These are phyloP conservation scores for Excoecaria cochinchinensis DNA, from an alignment of 345 rosid species.

Conservation along the genomic window DNA sequence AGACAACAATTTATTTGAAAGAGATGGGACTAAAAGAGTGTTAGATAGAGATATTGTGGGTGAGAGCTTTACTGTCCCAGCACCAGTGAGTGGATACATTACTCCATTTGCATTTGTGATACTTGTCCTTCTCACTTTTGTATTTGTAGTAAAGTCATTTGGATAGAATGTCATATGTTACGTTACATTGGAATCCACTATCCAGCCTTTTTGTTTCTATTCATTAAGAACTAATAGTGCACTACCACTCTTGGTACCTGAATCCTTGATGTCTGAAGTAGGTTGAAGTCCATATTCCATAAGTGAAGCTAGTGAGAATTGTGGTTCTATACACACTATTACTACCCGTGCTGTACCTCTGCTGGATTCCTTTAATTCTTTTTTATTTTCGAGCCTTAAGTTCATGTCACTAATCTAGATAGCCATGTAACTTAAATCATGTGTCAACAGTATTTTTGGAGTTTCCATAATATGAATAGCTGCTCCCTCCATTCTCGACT, in stretches of 20 bases:
- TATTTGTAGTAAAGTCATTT: not conserved
- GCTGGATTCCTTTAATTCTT: not conserved
- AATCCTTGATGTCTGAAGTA: not conserved
- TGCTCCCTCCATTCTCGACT: not conserved
- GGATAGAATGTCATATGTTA: not conserved
- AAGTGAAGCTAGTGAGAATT: not conserved
- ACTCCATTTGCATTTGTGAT: not conserved
- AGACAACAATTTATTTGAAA: not conserved
- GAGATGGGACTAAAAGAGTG: not conserved
- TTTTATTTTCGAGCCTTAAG: not conserved
- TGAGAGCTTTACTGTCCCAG: not conserved
- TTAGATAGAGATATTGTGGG: not conserved
- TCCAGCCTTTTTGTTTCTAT: not conserved
- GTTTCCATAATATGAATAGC: not conserved
- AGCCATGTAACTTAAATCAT: not conserved
- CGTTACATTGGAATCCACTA: not conserved
- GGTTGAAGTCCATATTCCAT: not conserved
- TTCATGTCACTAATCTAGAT: not conserved
- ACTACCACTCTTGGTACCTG: not conserved
- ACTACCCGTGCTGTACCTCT: not conserved
- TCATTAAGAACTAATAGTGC: not conserved
- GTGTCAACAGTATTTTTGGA: not conserved
- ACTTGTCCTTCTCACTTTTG: not conserved
- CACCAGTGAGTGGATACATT: not conserved
- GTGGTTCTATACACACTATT: not conserved